Percentiles rank a stretch among this genome's conserved stretches.
Conservation (phyloP, 2,329 filamentous ascomycete species). For the Monilinia laxa region DNA sequence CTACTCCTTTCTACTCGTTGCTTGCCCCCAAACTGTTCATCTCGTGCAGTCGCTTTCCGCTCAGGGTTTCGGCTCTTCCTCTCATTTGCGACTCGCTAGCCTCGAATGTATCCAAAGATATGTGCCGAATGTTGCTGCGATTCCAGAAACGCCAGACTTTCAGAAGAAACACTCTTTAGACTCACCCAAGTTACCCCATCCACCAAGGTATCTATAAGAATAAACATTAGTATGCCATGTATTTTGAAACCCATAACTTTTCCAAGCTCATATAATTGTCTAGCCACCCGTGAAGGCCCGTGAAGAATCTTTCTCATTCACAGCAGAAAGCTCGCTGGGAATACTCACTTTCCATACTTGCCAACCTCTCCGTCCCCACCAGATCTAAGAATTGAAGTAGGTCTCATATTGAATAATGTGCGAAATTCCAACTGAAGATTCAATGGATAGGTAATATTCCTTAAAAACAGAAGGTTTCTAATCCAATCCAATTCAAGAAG, state of each 20-base stretch:
- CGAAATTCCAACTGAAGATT: slow-evolving; percentile 12
- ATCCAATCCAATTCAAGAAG: not conserved
- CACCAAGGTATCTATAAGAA: slow-evolving; percentile 38
- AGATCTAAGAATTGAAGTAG: slow-evolving; percentile 38
- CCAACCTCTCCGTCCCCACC: slow-evolving; percentile 40
- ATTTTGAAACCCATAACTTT: slow-evolving; percentile 21
- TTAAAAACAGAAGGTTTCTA: slow-evolving; percentile 2
- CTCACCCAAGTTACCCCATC: slow-evolving; percentile 42
- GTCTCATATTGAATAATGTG: slow-evolving; percentile 38
- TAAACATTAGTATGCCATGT: slow-evolving; percentile 30
- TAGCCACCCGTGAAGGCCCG: slow-evolving; percentile 13
- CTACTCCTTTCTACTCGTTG: not conserved
- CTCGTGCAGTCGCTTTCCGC: not conserved
- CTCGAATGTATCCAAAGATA: not conserved
- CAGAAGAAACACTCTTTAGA: slow-evolving; percentile 26
- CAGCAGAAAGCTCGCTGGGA: slow-evolving; percentile 1
- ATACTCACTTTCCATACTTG: slow-evolving; percentile 42
- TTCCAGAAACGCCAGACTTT: not conserved
- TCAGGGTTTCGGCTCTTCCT: not conserved
- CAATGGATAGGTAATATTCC: slow-evolving; percentile 10
- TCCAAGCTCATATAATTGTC: not conserved
- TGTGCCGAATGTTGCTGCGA: slow-evolving; percentile 2
- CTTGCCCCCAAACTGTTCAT: not conserved
- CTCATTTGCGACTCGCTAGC: not conserved
- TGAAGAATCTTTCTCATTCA: slow-evolving; percentile 22